A percentile compares a stretch with the other conserved stretches of the same genome.
These are phyloP conservation scores for Erucastrum elatum DNA, from an alignment of 345 rosid genomes.

Conservation along the genomic window DNA sequence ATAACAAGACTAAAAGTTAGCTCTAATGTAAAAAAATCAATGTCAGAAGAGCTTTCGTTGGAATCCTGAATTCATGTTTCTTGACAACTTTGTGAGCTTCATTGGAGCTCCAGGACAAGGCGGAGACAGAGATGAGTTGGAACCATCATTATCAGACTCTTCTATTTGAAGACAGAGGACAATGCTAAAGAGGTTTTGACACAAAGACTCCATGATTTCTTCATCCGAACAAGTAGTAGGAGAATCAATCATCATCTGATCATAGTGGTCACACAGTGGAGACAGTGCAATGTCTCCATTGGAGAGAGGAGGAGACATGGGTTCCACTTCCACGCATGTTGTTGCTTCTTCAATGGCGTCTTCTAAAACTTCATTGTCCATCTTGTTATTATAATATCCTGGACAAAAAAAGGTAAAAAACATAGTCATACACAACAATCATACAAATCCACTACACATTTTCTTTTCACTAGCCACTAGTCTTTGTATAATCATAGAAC, in stretches of 20 bases:
- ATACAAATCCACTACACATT: background rate
- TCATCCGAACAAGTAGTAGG: slow-evolving; percentile 16
- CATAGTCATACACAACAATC: background rate
- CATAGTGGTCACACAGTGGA: slow-evolving; percentile 28
- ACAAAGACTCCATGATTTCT: slow-evolving; percentile 31
- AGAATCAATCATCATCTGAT: slow-evolving; percentile 29
- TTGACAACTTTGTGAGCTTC: slow-evolving; percentile 33
- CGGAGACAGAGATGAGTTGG: slow-evolving; percentile 23
- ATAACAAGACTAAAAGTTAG: background rate
- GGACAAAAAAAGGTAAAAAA: background rate
- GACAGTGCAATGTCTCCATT: slow-evolving; percentile 1
- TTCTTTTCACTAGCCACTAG: background rate
- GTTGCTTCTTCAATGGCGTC: slow-evolving; percentile 10
- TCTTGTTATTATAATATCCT: slow-evolving; percentile 15
- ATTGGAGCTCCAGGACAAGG: slow-evolving; percentile 37
- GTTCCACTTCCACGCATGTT: slow-evolving; percentile 29
- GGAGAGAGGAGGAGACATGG: slow-evolving; percentile 8
- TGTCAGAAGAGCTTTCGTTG: slow-evolving; percentile 34
- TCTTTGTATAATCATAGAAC: background rate
- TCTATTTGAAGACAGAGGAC: slow-evolving; percentile 33
- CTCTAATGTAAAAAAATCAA: background rate
- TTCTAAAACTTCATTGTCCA: slow-evolving; percentile 14
- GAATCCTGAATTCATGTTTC: slow-evolving; percentile 26
- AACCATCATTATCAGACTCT: slow-evolving; percentile 20
- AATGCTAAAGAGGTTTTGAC: slow-evolving; percentile 30